Base-by-base conservation (phyloP, 352 stramenopile species). In the Elongisporangium undulatum region DNA sequence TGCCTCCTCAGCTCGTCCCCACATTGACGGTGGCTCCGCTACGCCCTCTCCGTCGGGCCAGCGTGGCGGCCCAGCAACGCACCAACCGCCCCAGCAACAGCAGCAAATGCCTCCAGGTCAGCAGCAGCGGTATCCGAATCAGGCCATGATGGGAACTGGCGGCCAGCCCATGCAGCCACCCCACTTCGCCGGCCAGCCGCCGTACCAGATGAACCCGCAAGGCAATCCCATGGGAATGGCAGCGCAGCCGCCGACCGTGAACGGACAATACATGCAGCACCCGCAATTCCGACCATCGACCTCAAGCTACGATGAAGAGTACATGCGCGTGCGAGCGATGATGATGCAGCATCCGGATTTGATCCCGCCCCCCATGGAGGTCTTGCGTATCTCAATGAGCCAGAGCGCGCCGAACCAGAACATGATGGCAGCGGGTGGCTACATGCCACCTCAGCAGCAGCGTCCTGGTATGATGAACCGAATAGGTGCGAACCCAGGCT, bases 281-380 rank as follows among this genome's bases (percentile, higher is more conserved):
- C 81, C 77, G 55, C 70, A 74, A 49, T 94, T 85, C 58, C 77
- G 85, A 52, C 71, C 75, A 17, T 70, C 72, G 7, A 84, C 72
- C 8, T 89, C 85, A 22, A 85, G 77, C 9, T 95, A 94, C 58
- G 87, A 94, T 56, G 84, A 95, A 62, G 87, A 95, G 62, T 89
- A 93, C 63, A 84, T 87, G 59, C 76, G 86, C 19, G 82, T 95
- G 41, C 94, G 93, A 69, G 86, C 85, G 45, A 94, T 94, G 87
- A 90, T 94, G 76, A 90, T 90, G 75, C 82, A 92, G 63, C 87
- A 95, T 52, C 80, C 82, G 1, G 87, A 95, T 59, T 62, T 94
- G 62, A 95, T 95, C 55, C 83, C 87, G 5, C 87, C 87, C 13
- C 87, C 87, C 29, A 89, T 92, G 81, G 87, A 95, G 58, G 85